These are phyloP conservation scores for Mucor indicus DNA, from an alignment of 371 early-diverging fungal genomes.

Conservation along the genomic window DNA sequence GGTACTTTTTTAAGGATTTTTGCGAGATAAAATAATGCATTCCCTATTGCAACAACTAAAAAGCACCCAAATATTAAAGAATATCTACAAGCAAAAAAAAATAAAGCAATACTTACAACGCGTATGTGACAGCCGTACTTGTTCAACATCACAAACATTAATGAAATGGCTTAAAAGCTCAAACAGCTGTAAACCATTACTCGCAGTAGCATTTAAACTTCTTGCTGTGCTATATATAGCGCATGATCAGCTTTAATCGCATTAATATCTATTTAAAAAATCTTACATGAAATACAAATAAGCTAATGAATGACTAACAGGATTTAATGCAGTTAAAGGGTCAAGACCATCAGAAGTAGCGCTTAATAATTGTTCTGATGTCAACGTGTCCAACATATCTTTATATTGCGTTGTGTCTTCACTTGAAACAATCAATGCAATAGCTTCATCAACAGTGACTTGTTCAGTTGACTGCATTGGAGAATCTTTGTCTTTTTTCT, in stretches of 20 bases:
- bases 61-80: neutral
- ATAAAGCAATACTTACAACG: slow-evolving; percentile 31
- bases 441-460: slow-evolving; percentile 33
- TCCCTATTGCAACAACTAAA: slow-evolving; percentile 43
- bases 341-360: slow-evolving; percentile 43
- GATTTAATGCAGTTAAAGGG: slow-evolving; percentile 59
- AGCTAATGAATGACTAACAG: slow-evolving; percentile 47
- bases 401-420: slow-evolving; percentile 13
- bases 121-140: slow-evolving; percentile 37
- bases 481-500: neutral
- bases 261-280: neutral
- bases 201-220: slow-evolving; percentile 27
- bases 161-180: slow-evolving; percentile 40
- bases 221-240: slow-evolving; percentile 33
- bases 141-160: slow-evolving; percentile 41
- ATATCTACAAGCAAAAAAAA: neutral
- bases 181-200: slow-evolving; percentile 28
- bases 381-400: slow-evolving; percentile 31
- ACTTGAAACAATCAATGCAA: slow-evolving; percentile 36
- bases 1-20: slow-evolving; percentile 23
- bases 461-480: neutral
- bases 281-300: slow-evolving; percentile 63
- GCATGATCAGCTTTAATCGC: neutral
- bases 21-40: slow-evolving; percentile 44
- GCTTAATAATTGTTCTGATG: slow-evolving; percentile 27